Percentiles rank a stretch among this genome's conserved stretches.
Evolutionary conservation across 768 basidiomycete species (phyloP).

Genomic region (Cantharellus cinnabarinus): DNA sequence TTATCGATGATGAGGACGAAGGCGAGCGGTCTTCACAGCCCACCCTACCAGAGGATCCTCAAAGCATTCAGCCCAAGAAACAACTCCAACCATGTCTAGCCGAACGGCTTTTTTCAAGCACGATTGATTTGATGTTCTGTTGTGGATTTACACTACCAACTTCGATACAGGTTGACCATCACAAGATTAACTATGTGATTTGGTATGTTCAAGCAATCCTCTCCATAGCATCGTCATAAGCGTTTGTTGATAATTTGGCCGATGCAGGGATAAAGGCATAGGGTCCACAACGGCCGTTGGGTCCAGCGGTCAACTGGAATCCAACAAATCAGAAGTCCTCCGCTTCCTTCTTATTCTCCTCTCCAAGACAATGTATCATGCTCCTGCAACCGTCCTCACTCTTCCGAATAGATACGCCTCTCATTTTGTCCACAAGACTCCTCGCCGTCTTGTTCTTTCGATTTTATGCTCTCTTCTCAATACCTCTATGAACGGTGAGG

Average conservation of each 20-base stretch:
- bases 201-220: conserved; percentile 34
- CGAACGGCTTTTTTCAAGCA: conserved; percentile 55
- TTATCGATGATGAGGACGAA: conserved; percentile 74
- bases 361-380: conserved; percentile 75
- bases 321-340: conserved; percentile 74
- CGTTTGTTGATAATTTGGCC: not conserved
- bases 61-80: conserved; percentile 17
- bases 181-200: conserved; percentile 72
- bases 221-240: not conserved
- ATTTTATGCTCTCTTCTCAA: conserved; percentile 86
- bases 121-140: conserved; percentile 79
- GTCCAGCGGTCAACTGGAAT: conserved; percentile 38
- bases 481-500: conserved; percentile 34
- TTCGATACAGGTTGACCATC: conserved; percentile 52
- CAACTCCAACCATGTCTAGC: conserved; percentile 48
- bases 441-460: conserved; percentile 71
- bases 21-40: conserved; percentile 16
- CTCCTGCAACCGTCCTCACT: conserved; percentile 46
- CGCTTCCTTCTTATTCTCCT: conserved; percentile 74
- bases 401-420: conserved; percentile 52
- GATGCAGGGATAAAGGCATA: conserved; percentile 75
- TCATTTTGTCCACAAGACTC: conserved; percentile 53
- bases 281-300: conserved; percentile 68
- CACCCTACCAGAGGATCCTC: conserved; percentile 7
- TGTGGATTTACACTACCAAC: conserved; percentile 82